A percentile compares a stretch with the other conserved stretches of the same genome.
Evolutionary conservation across 305 asterid species (phyloP).

Genomic region (Rubia peregrina): DNA sequence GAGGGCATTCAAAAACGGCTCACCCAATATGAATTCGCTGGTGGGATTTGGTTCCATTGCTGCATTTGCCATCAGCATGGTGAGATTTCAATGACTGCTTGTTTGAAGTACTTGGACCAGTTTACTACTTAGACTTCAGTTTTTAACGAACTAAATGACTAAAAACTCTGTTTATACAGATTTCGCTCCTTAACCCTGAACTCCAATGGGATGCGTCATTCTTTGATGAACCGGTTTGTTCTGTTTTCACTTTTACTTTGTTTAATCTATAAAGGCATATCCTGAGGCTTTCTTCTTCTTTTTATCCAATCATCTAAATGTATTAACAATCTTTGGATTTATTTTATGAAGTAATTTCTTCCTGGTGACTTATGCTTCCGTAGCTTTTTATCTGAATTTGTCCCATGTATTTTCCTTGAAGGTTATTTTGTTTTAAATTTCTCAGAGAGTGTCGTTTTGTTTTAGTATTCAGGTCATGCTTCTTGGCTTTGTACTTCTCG

Average conservation of each 20-base stretch:
- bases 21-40: conserved; percentile 97
- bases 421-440: conserved; percentile 20
- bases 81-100: conserved; percentile 31
- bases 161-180: conserved; percentile 33
- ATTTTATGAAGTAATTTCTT: not conserved
- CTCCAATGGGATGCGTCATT: conserved; percentile 91
- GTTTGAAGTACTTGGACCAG: conserved; percentile 9
- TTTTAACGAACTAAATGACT: conserved; percentile 14
- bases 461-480: conserved; percentile 99
- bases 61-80: conserved; percentile 90
- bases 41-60: conserved; percentile 96
- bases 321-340: not conserved
- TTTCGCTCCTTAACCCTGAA: conserved; percentile 79
- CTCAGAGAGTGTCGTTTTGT: conserved; percentile 40
- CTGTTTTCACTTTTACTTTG: conserved; percentile 22
- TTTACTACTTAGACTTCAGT: conserved; percentile 7
- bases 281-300: not conserved
- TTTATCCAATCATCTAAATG: not conserved
- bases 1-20: conserved; percentile 73
- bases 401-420: not conserved
- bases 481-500: conserved; percentile 94
- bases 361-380: not conserved
- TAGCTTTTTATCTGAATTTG: not conserved
- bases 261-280: conserved; percentile 3
- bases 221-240: conserved; percentile 95